Evolutionary conservation across 2,329 filamentous ascomycete genomes (phyloP).

Genomic region (Penicillium frequentans): DNA sequence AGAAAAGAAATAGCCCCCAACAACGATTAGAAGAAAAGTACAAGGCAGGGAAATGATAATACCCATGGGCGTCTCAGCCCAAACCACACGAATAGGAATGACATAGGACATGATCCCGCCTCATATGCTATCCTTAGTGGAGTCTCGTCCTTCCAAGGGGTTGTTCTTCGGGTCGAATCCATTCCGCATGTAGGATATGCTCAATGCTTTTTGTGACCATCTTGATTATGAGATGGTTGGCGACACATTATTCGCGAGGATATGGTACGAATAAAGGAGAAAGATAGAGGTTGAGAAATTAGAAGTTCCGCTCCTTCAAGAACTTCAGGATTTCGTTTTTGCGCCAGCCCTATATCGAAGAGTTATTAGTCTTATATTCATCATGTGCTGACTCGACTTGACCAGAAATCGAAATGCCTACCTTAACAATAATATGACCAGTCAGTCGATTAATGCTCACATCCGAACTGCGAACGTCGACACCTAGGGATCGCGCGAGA

Average conservation of each 20-base stretch:
- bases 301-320: slow-evolving; percentile 48
- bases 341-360: slow-evolving; percentile 46
- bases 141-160: neutral
- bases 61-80: slow-evolving; percentile 9
- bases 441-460: slow-evolving; percentile 61
- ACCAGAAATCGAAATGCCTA: slow-evolving; percentile 33
- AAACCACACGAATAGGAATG: slow-evolving; percentile 1
- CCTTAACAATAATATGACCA: slow-evolving; percentile 73
- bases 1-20: slow-evolving; percentile 14
- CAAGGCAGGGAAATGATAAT: slow-evolving; percentile 12
- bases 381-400: neutral
- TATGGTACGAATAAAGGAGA: neutral
- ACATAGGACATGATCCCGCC: neutral
- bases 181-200: neutral
- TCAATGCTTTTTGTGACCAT: slow-evolving; percentile 15
- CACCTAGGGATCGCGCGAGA: slow-evolving; percentile 58
- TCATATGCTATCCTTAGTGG: neutral
- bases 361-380: slow-evolving; percentile 12
- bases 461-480: slow-evolving; percentile 48
- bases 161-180: neutral
- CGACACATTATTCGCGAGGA: neutral
- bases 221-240: neutral
- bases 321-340: slow-evolving; percentile 52
- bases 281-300: slow-evolving; percentile 14
- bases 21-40: slow-evolving; percentile 10